Percentiles rank a stretch among this genome's conserved stretches.
Conservation (phyloP, 2,329 filamentous ascomycete species). For the Leptographium procerum region DNA sequence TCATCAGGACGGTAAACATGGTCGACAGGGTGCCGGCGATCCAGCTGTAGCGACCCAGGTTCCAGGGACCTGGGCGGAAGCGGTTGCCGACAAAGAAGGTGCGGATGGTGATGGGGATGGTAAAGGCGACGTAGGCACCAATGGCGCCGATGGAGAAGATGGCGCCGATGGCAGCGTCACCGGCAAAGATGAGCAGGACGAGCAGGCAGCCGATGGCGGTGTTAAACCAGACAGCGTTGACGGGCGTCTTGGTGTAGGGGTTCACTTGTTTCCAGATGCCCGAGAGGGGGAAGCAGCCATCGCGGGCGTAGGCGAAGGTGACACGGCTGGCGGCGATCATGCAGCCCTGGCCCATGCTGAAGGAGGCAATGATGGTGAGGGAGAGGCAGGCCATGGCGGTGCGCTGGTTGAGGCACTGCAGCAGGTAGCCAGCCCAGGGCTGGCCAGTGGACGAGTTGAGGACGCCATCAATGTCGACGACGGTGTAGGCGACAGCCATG, state of each 20-base stretch:
- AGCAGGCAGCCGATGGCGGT: constrained; percentile 45
- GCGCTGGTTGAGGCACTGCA: constrained; percentile 51
- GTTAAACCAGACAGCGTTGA: constrained; percentile 62
- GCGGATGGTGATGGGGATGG: constrained; percentile 46
- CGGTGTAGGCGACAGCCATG: constrained; percentile 61
- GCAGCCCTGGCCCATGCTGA: constrained; percentile 62
- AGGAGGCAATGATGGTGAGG: constrained; percentile 57
- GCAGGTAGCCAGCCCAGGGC: constrained; percentile 58
- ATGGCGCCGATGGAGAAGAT: constrained; percentile 62
- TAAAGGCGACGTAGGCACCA: constrained; percentile 52
- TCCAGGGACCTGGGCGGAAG: constrained; percentile 58
- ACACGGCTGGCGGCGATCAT: constrained; percentile 56
- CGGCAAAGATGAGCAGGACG: constrained; percentile 54
- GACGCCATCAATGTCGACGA: constrained; percentile 48
- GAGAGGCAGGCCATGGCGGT: constrained; percentile 50
- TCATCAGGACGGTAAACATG: constrained; percentile 52
- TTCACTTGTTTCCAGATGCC: constrained; percentile 50
- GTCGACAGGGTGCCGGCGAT: constrained; percentile 46
- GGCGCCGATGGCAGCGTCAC: constrained; percentile 50
- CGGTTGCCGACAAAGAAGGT: constrained; percentile 48
- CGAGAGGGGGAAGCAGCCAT: constrained; percentile 56
- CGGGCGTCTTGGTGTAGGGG: constrained; percentile 48
- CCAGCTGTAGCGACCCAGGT: constrained; percentile 48
- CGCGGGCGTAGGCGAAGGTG: constrained; percentile 62
- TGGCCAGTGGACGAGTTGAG: constrained; percentile 53